Base-by-base conservation (phyloP, 495 filamentous ascomycete genomes). In the Neurospora discreta region DNA sequence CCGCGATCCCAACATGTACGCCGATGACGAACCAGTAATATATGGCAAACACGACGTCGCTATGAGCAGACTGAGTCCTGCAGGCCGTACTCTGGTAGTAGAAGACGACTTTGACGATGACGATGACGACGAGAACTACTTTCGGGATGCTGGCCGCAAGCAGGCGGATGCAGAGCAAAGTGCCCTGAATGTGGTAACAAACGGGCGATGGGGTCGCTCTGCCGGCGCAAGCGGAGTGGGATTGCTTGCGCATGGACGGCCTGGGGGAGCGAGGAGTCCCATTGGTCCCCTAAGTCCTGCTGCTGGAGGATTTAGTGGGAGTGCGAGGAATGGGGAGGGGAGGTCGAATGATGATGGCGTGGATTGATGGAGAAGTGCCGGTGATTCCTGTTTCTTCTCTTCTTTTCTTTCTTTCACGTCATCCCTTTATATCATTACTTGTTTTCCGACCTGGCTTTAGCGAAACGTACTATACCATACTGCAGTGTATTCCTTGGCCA, bases 1-100 rank as follows among this genome's bases (percentile, higher is more conserved):
- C 30, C 80, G 84, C 7, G 84, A 86, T 70, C 84, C 84, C 20
- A 84, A 82, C 71, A 71, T 84, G 46, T 85, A 84, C 72, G 80
- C 71, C 3, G 84, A 86, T 60, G 80, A 78, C 68, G 77, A 76
- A 23, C 30, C 60, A 30, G 71, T 38, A 38, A 42, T 60, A 40
- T 68, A 15, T 9, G 73, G 70, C 39, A 43, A 77, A 9, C 74
- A 79, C 26, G 76, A 78, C 3, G 80, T 86, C 1, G 81, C 81
- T 8, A 78, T 86, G 80, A 77, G 76, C 15, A 76, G 79, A 41
- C 75, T 86, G n/a, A 82, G 80, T 46, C 79, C 78, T 5, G 69
- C 77, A 0, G 84, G 84, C 6, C 73, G 75, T 20, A 74, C 78
- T 30, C 71, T 83, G 65, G 76, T 81, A 44, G 74, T 77, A n/a